Conservation (phyloP, 2,329 filamentous ascomycete species). For the Dactylellina drechsleri region DNA sequence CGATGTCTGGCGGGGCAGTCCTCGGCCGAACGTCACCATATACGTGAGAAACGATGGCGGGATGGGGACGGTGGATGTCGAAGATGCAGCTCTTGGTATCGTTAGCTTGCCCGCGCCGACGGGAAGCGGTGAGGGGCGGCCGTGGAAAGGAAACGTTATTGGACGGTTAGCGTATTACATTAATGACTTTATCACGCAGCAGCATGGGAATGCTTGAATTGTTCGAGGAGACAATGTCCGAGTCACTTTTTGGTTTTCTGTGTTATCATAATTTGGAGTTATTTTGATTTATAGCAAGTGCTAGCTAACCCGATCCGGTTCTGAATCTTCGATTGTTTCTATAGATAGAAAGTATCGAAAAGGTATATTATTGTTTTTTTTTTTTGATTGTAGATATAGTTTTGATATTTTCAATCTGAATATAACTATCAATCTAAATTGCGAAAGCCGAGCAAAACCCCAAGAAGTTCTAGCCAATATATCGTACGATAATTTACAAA, state of each 20-base stretch:
- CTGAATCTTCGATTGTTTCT: no score
- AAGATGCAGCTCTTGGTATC: slow-evolving; percentile 68
- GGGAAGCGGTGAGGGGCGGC: slow-evolving; percentile 63
- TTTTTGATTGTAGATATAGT: no score
- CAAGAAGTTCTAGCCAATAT: background rate
- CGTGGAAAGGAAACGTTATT: slow-evolving; percentile 61
- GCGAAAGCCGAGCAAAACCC: background rate
- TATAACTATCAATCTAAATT: no score
- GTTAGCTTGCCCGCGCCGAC: slow-evolving; percentile 67
- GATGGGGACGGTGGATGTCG: slow-evolving; percentile 62
- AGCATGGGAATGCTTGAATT: slow-evolving; percentile 17
- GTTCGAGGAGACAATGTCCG: no score
- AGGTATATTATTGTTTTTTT: no score
- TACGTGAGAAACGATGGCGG: slow-evolving; percentile 67
- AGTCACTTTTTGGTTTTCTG: background rate
- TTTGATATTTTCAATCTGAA: no score
- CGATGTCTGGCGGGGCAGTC: slow-evolving; percentile 86
- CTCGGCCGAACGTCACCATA: slow-evolving; percentile 82
- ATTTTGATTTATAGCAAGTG: background rate
- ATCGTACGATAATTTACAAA: slow-evolving; percentile 3
- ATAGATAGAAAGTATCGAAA: no score
- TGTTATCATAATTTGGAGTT: background rate
- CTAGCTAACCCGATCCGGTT: no score
- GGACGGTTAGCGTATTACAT: slow-evolving; percentile 40
- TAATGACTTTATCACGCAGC: slow-evolving; percentile 25